Evolutionary conservation across 768 basidiomycete genomes (phyloP).

Genomic region (Tephrocybe rancida): DNA sequence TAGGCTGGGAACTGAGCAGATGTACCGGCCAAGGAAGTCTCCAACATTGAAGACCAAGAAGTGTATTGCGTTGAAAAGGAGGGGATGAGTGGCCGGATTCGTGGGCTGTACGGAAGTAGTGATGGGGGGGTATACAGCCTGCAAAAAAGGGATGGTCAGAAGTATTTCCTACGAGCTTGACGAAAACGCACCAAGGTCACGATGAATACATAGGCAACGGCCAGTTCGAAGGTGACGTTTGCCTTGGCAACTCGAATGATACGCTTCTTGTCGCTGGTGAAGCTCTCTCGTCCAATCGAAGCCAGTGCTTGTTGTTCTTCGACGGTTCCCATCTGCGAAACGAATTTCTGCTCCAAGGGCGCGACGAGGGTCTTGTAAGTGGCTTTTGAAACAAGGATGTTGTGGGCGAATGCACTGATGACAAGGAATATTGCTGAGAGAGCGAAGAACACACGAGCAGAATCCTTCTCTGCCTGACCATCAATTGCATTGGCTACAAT

Average conservation of each 20-base stretch:
- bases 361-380: constrained; percentile 58
- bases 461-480: constrained; percentile 61
- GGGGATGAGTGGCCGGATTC: constrained; percentile 66
- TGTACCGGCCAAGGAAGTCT: constrained; percentile 71
- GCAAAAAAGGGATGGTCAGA: constrained; percentile 9
- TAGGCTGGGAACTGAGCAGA: constrained; percentile 66
- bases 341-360: constrained; percentile 40
- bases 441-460: constrained; percentile 75
- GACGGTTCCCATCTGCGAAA: constrained; percentile 23
- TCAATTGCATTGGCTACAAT: constrained; percentile 29
- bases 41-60: constrained; percentile 77
- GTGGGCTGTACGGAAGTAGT: constrained; percentile 76
- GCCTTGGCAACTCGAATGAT: constrained; percentile 60
- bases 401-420: constrained; percentile 52
- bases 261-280: constrained; percentile 38
- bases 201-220: constrained; percentile 74
- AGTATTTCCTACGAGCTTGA: neutral
- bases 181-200: constrained; percentile 70
- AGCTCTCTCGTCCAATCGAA: constrained; percentile 24
- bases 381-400: constrained; percentile 59
- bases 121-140: constrained; percentile 89
- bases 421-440: constrained; percentile 69
- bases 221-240: constrained; percentile 70
- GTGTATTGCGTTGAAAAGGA: constrained; percentile 78
- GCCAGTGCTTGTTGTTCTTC: constrained; percentile 41